A percentile compares a stretch with the other conserved stretches of the same genome.
These are phyloP conservation scores for Euphorbia lathyris DNA, from an alignment of 345 rosid genomes.

Conservation along the genomic window DNA sequence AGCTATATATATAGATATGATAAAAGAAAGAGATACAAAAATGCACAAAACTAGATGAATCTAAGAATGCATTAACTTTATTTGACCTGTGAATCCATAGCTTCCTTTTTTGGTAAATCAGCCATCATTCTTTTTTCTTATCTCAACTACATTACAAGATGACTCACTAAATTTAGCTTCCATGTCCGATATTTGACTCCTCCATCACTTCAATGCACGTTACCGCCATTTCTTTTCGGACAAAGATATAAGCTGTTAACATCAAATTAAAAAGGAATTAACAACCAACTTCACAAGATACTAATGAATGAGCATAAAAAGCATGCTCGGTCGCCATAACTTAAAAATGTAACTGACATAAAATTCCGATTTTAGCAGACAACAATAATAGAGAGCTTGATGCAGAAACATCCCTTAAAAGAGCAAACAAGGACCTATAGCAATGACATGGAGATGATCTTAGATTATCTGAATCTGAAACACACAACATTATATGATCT, in stretches of 20 bases:
- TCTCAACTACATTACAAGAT: not conserved
- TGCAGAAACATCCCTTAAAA: not conserved
- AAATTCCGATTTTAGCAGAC: not conserved
- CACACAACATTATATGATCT: too few relatives aligned
- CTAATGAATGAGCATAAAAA: too few relatives aligned
- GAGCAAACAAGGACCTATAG: too few relatives aligned
- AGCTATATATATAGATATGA: not conserved
- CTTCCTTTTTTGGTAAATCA: conserved; percentile 11
- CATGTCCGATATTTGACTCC: conserved; percentile 1
- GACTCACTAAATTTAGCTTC: not conserved
- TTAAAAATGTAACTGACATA: not conserved
- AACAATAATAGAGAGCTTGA: not conserved
- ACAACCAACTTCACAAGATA: not conserved
- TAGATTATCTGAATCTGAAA: too few relatives aligned
- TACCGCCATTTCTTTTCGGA: conserved; percentile 39
- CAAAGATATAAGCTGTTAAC: conserved; percentile 54
- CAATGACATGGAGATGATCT: too few relatives aligned
- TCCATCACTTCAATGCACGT: not conserved
- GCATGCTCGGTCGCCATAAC: not conserved
- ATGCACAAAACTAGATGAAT: conserved; percentile 11
- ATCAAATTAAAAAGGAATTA: conserved; percentile 7
- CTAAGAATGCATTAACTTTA: conserved; percentile 8
- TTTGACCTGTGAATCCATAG: conserved; percentile 4
- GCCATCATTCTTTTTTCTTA: conserved; percentile 4
- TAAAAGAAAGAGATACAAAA: conserved; percentile 11